Evolutionary conservation across 257 asterid species (phyloP).

Genomic region (Eustoma russellianum): DNA sequence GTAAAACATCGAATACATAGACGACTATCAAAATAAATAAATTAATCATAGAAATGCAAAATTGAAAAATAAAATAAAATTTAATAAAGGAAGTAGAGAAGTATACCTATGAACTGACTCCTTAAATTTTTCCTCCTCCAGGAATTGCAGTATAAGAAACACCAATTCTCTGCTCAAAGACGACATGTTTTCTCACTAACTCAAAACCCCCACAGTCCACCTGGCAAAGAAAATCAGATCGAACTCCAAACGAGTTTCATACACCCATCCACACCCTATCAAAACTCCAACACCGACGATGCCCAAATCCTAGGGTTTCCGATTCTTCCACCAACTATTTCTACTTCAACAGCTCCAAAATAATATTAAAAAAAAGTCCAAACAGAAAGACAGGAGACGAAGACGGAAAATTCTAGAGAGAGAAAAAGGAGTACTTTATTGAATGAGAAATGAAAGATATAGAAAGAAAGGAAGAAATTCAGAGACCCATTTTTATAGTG

Average conservation of each 20-base stretch:
- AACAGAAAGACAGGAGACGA: conserved; percentile 13
- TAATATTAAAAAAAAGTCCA: conserved; percentile 24
- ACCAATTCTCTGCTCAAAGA: conserved; percentile 94
- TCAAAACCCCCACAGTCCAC: conserved; percentile 21
- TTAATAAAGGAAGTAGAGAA: conserved; percentile 1
- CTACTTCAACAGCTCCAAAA: background rate
- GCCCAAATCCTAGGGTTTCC: conserved; percentile 57
- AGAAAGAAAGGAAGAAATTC: no score
- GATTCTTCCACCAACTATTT: background rate
- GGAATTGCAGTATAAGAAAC: conserved; percentile 88
- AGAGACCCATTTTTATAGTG: conserved; percentile 11
- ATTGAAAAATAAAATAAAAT: background rate
- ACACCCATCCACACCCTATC: conserved; percentile 12
- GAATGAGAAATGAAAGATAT: conserved; percentile 3
- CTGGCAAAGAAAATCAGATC: conserved; percentile 53
- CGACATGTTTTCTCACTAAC: conserved; percentile 39
- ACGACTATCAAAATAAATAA: background rate
- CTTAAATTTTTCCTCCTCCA: conserved; percentile 95
- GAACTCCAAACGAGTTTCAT: conserved; percentile 32
- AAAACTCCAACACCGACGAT: conserved; percentile 25
- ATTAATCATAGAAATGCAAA: background rate
- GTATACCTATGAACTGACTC: conserved; percentile 80
- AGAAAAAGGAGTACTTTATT: conserved; percentile 7
- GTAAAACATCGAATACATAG: no score
- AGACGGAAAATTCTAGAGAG: conserved; percentile 7